Conservation (phyloP, 2,329 filamentous ascomycete genomes). For the Teratosphaeria nubilosa region DNA sequence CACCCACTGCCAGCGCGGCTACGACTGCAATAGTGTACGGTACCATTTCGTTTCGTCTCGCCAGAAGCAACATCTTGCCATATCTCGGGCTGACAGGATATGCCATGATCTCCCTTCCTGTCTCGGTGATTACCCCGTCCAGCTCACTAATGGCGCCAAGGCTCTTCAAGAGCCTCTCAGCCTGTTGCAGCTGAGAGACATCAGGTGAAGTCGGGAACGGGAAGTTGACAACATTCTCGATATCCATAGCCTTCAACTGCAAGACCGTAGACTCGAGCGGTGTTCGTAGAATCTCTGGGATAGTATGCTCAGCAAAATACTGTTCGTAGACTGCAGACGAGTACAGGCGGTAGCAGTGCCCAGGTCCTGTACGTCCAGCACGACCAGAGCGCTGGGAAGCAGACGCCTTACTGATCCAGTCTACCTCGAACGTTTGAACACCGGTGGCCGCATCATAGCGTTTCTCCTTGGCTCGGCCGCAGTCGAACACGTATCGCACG, state of each 20-base stretch:
- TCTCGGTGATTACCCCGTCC: constrained; percentile 61
- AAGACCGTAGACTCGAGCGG: constrained; percentile 84
- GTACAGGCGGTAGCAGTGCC: constrained; percentile 91
- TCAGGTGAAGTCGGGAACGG: constrained; percentile 90
- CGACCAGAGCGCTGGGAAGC: constrained; percentile 85
- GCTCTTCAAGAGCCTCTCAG: constrained; percentile 78
- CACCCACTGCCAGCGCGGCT: constrained; percentile 75
- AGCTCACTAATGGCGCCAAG: constrained; percentile 61
- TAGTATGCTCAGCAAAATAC: constrained; percentile 75
- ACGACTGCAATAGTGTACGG: constrained; percentile 83
- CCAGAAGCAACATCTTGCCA: constrained; percentile 82
- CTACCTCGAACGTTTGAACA: constrained; percentile 89
- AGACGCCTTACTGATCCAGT: constrained; percentile 96
- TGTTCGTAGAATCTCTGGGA: constrained; percentile 81
- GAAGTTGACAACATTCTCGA: constrained; percentile 84
- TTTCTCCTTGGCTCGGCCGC: constrained; percentile 83
- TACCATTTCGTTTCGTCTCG: constrained; percentile 70
- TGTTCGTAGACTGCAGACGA: constrained; percentile 89
- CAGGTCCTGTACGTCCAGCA: constrained; percentile 88
- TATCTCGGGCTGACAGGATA: constrained; percentile 89
- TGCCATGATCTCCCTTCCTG: constrained; percentile 71
- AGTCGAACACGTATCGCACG: constrained; percentile 91
- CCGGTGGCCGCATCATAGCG: constrained; percentile 79
- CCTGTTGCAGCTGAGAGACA: constrained; percentile 62
- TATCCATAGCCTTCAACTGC: constrained; percentile 88